These are phyloP conservation scores for Magnolia officinalis DNA, from an alignment of 164 flowering plant species.

Conservation along the genomic window DNA sequence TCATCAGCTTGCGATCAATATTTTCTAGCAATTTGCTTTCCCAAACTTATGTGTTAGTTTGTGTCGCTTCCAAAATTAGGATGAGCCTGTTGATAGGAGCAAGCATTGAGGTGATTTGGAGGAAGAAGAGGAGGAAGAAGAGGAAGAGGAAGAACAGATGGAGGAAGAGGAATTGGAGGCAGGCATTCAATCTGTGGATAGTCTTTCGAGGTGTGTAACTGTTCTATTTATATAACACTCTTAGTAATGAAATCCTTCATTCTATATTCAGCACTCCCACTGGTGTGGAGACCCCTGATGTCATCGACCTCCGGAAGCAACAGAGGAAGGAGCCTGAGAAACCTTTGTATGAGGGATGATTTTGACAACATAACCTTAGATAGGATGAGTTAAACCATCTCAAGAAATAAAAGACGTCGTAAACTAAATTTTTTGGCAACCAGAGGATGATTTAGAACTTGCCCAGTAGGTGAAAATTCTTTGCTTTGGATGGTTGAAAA, in stretches of 20 bases:
- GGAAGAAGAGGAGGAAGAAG: slow-evolving; percentile 88
- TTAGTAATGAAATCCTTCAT: neutral
- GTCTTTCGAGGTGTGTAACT: slow-evolving; percentile 68
- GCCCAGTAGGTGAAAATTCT: no score
- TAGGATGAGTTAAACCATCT: no score
- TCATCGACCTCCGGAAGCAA: slow-evolving; percentile 95
- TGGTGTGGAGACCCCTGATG: slow-evolving; percentile 99
- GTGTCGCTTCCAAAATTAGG: no score
- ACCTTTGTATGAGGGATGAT: slow-evolving; percentile 80
- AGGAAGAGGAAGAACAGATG: slow-evolving; percentile 66
- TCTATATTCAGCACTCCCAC: slow-evolving; percentile 70
- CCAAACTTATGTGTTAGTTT: no score
- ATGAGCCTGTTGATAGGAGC: slow-evolving; percentile 89
- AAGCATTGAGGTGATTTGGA: slow-evolving; percentile 99
- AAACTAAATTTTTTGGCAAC: no score
- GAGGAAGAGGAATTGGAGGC: slow-evolving; percentile 83
- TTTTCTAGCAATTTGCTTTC: no score
- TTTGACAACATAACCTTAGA: no score
- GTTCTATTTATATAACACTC: neutral
- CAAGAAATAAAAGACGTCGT: no score
- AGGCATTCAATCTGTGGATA: slow-evolving; percentile 91
- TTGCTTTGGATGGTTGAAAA: no score
- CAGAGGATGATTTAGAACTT: no score
- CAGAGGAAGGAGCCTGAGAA: slow-evolving; percentile 96
- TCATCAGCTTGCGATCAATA: no score